Evolutionary conservation across 2,329 filamentous ascomycete genomes (phyloP).

Genomic region (Pseudocercospora eumusae): DNA sequence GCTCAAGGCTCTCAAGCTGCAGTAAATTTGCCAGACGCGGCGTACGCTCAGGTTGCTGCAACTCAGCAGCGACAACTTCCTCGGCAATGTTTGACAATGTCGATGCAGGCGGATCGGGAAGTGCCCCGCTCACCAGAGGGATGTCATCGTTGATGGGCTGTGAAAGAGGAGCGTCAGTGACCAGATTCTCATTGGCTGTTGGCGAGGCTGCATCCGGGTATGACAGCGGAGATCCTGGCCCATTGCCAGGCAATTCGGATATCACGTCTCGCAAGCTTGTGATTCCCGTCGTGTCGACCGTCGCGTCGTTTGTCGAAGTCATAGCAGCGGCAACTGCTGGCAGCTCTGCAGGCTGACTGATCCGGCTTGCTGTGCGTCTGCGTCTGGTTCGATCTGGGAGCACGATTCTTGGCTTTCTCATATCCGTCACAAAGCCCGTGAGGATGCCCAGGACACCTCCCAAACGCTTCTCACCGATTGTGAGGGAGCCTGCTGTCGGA

Average conservation of each 20-base stretch:
- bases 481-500: slow-evolving; percentile 48
- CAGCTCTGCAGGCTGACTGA: slow-evolving; percentile 8
- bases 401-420: slow-evolving; percentile 42
- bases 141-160: neutral
- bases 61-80: slow-evolving; percentile 19
- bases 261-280: slow-evolving; percentile 24
- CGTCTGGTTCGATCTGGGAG: slow-evolving; percentile 28
- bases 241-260: slow-evolving; percentile 11
- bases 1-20: slow-evolving; percentile 68
- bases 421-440: slow-evolving; percentile 66
- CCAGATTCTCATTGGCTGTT: neutral
- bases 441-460: slow-evolving; percentile 70
- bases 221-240: slow-evolving; percentile 16
- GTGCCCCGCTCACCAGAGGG: slow-evolving; percentile 1
- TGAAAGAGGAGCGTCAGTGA: neutral
- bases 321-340: neutral
- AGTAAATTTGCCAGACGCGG: slow-evolving; percentile 60
- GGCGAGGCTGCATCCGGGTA: slow-evolving; percentile 8
- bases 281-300: slow-evolving; percentile 17
- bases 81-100: neutral
- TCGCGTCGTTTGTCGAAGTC: slow-evolving; percentile 1
- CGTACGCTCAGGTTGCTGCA: slow-evolving; percentile 27
- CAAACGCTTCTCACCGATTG: slow-evolving; percentile 63
- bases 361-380: slow-evolving; percentile 16
- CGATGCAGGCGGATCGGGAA: neutral